Percentiles rank a stretch among this genome's conserved stretches.
phyloP scores from a whole-genome alignment of 2,329 filamentous ascomycete species.

The Fusarium sp. region DNA sequence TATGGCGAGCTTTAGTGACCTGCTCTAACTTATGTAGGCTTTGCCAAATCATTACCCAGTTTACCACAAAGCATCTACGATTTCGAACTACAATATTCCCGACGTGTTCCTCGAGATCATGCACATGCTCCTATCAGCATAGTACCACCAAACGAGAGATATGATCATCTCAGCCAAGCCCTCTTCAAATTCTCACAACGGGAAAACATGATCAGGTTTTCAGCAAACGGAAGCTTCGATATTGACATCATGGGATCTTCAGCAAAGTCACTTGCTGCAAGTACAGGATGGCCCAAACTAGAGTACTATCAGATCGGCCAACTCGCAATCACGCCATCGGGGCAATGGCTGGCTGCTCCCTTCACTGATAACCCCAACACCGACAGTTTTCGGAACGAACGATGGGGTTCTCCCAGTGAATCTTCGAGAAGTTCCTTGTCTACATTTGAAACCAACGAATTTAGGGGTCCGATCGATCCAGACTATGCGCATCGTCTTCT shows the following conservation, averaged over 20 bases:
- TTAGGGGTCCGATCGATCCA: constrained; percentile 19
- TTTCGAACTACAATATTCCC: constrained; percentile 19
- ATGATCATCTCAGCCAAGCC: constrained; percentile 8
- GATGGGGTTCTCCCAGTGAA: constrained; percentile 8
- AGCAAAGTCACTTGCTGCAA: neutral
- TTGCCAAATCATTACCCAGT: neutral
- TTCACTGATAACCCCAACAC: constrained; percentile 3
- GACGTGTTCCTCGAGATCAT: constrained; percentile 12
- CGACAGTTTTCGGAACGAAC: constrained; percentile 6
- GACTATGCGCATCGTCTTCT: constrained; percentile 7
- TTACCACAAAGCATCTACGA: neutral
- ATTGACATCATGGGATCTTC: neutral
- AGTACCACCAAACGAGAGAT: neutral
- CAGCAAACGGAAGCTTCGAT: constrained; percentile 13
- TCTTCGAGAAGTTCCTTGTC: neutral
- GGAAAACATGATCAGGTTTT: constrained; percentile 2
- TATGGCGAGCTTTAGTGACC: fast-evolving
- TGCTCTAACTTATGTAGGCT: neutral
- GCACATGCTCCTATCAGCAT: neutral
- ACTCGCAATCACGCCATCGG: constrained; percentile 9
- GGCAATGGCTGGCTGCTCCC: constrained; percentile 11
- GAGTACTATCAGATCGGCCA: constrained; percentile 15
- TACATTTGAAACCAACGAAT: constrained; percentile 5
- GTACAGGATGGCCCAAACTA: constrained; percentile 2
- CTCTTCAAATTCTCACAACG: constrained; percentile 21